Conservation (phyloP, 306 rosid genomes). For the Inga leiocalycina region DNA sequence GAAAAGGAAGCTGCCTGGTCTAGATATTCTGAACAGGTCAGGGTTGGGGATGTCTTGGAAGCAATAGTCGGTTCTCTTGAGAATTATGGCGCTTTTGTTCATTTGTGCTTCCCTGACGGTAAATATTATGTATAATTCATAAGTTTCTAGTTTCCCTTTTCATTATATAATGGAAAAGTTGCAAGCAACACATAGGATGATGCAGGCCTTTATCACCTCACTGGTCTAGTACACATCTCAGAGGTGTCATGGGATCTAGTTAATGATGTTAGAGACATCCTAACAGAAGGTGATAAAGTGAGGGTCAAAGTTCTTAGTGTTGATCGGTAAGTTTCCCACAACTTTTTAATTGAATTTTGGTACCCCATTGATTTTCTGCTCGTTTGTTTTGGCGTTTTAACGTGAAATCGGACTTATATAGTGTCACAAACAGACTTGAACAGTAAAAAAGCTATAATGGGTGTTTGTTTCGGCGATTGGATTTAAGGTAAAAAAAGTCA, state of each 20-base stretch:
- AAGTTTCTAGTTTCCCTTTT: slow-evolving; percentile 1
- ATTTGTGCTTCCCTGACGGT: slow-evolving; percentile 86
- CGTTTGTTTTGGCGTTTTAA: too few species aligned
- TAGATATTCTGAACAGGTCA: slow-evolving; percentile 64
- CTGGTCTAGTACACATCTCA: slow-evolving; percentile 87
- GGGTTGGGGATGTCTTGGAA: slow-evolving; percentile 73
- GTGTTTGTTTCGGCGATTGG: too few species aligned
- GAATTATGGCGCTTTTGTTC: slow-evolving; percentile 91
- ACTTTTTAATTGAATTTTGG: slow-evolving; percentile 10
- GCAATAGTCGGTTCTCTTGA: slow-evolving; percentile 73
- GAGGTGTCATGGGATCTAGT: slow-evolving; percentile 98
- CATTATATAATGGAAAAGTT: slow-evolving; percentile 30
- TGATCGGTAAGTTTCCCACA: slow-evolving; percentile 58
- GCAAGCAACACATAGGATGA: slow-evolving; percentile 49
- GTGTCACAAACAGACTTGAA: too few species aligned
- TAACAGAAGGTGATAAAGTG: slow-evolving; percentile 66
- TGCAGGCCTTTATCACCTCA: slow-evolving; percentile 88
- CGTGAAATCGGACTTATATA: too few species aligned
- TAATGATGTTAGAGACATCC: slow-evolving; percentile 81
- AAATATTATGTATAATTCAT: slow-evolving; percentile 26
- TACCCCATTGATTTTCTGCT: neutral
- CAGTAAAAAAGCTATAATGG: too few species aligned
- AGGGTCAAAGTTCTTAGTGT: slow-evolving; percentile 68
- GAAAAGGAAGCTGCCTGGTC: slow-evolving; percentile 90
- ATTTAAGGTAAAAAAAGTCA: too few species aligned